Evolutionary conservation across 2,329 filamentous ascomycete genomes (phyloP).

Genomic region (Trichophaea hybrida): DNA sequence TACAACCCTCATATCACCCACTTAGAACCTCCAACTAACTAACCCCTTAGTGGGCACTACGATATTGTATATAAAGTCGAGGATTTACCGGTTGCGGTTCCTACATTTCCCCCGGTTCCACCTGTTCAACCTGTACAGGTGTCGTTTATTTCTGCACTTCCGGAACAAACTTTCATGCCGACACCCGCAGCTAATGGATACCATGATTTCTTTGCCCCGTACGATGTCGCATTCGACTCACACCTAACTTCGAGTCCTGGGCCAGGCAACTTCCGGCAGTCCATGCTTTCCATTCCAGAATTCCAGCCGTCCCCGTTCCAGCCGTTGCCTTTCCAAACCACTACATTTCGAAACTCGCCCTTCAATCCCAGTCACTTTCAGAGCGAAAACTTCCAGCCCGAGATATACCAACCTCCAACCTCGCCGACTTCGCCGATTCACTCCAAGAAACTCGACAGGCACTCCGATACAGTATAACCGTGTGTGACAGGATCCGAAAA

Average conservation of each 20-base stretch:
- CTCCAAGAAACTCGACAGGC: background rate
- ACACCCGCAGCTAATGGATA: conserved; percentile 12
- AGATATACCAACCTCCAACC: conserved; percentile 29
- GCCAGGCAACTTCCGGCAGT: conserved; percentile 22
- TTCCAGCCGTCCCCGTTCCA: conserved; percentile 43
- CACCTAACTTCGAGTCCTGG: conserved; percentile 5
- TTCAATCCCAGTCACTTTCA: conserved; percentile 54
- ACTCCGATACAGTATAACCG: background rate
- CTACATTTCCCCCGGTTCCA: conserved; percentile 23
- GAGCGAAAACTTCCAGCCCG: conserved; percentile 47
- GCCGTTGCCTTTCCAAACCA: conserved; percentile 33
- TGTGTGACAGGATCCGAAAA: background rate
- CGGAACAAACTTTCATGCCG: conserved; percentile 18
- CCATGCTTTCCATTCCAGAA: conserved; percentile 30
- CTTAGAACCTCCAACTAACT: conserved; percentile 22
- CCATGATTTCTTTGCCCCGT: background rate
- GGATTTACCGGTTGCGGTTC: conserved; percentile 32
- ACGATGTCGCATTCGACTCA: background rate
- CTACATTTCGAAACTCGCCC: conserved; percentile 51
- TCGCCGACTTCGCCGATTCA: background rate
- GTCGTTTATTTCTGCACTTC: conserved; percentile 23
- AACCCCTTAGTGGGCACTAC: conserved; percentile 56
- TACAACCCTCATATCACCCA: background rate
- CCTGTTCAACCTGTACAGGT: conserved; percentile 37
- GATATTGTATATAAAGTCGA: conserved; percentile 73